phyloP scores from a whole-genome alignment of 2,329 filamentous ascomycete genomes.

The Ambrosiella cleistominuta region DNA sequence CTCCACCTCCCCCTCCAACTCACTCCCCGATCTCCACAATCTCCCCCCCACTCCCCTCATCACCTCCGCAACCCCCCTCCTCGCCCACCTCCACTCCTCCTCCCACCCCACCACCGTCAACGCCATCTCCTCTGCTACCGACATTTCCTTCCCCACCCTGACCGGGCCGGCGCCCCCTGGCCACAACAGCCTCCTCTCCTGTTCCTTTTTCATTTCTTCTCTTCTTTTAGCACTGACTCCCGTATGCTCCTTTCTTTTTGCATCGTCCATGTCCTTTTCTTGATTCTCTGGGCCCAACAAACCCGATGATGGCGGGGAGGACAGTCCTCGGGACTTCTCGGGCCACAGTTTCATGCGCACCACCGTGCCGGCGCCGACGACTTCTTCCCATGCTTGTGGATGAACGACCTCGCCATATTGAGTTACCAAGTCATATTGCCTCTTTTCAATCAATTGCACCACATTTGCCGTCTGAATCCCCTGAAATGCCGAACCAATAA shows the following conservation, averaged over 20 bases:
- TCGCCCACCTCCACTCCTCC: background rate
- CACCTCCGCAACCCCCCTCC: background rate
- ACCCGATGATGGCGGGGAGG: background rate
- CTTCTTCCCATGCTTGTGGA: background rate
- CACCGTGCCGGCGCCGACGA: background rate
- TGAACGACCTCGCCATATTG: slow-evolving; percentile 1
- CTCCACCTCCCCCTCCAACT: background rate
- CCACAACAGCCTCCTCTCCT: background rate
- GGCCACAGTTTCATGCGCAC: background rate
- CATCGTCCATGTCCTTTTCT: background rate
- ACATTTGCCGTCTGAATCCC: background rate
- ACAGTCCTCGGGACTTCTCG: background rate
- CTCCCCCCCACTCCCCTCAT: background rate
- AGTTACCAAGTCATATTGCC: background rate
- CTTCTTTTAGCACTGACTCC: background rate
- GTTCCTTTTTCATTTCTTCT: background rate
- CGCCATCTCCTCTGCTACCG: background rate
- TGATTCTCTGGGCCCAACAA: background rate
- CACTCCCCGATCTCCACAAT: background rate
- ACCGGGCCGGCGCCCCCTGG: background rate
- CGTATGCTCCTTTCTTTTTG: background rate
- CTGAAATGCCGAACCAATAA: background rate
- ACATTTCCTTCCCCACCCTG: background rate
- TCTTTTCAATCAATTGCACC: background rate
- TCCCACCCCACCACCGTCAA: background rate